Percentiles rank a stretch among this genome's conserved stretches.
phyloP scores from a whole-genome alignment of 805 yeast species.

The Suhomyces tanzawaensis region DNA sequence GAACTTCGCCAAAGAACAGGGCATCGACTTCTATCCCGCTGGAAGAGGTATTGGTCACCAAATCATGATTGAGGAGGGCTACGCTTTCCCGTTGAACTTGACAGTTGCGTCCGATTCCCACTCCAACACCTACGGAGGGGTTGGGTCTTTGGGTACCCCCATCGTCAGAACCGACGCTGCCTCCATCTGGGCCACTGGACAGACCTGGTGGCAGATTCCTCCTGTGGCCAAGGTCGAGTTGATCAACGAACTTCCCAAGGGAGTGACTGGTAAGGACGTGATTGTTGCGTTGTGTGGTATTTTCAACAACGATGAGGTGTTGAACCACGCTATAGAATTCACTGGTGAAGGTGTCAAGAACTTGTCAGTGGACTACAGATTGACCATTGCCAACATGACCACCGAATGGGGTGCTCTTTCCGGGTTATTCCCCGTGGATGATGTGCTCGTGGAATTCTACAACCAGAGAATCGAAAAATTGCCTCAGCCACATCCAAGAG shows the following conservation, averaged over 20 bases:
- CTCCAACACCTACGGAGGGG: constrained; percentile 96
- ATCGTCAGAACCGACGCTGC: constrained; percentile 99
- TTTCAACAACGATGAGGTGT: constrained; percentile 87
- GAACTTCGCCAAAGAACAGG: constrained; percentile 84
- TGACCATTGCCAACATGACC: constrained; percentile 96
- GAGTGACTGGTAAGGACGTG: constrained; percentile 95
- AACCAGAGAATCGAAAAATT: constrained; percentile 50
- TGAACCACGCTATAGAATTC: constrained; percentile 92
- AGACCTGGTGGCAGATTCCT: constrained; percentile 99
- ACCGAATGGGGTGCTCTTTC: constrained; percentile 99
- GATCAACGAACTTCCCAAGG: constrained; percentile 74
- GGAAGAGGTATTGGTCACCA: constrained; percentile 99
- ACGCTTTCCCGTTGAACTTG: constrained; percentile 89
- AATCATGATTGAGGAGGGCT: constrained; percentile 98
- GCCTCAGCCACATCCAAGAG: constrained; percentile 79
- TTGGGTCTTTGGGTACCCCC: constrained; percentile 95
- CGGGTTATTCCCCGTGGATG: constrained; percentile 96
- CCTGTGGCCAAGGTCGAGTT: constrained; percentile 95
- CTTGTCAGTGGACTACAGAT: constrained; percentile 75
- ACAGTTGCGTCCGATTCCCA: constrained; percentile 98
- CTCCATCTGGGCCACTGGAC: constrained; percentile 98
- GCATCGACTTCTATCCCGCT: constrained; percentile 96
- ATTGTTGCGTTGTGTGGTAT: constrained; percentile 94
- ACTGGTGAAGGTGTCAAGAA: constrained; percentile 74
- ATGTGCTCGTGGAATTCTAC: constrained; percentile 75